Base-by-base conservation (phyloP, 306 rosid species). In the Castanea sativa region DNA sequence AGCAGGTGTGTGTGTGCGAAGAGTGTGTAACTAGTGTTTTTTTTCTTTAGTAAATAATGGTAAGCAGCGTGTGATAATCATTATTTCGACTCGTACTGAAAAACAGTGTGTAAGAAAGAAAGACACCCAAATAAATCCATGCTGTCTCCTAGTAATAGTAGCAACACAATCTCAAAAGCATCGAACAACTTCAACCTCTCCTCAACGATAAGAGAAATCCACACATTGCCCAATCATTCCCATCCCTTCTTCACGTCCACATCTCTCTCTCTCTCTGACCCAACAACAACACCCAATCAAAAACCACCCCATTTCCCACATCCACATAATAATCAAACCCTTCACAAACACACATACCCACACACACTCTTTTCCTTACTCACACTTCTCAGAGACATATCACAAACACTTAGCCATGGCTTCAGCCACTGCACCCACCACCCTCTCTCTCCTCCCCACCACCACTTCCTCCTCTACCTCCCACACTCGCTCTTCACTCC, bases 131-230 rank as follows among this genome's bases (percentile, higher is more conserved):
- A 41, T 8, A 41, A 21, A 6, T 29, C 21, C 57, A 21, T 20
- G 55, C 9, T 18, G 70, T 32, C 0, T 64, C 45, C 45, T 2
- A 8, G 45, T 41, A 41, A 23, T 0, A 32, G 27, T 33, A 18
- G 72, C 6, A 35, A 49, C 3, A 35, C 49, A 55, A 5, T 77
- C 80, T 76, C 70, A 67, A 80, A 85, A 43, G 78, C 55, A 84
- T 85, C 88, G 89, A 81, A 84, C 85, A 82, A 78, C 88, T 77
- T 56, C 83, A 87, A 83, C 99, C 99, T 93, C 97, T 79, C 90
- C 90, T 83, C 90, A 72, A 65, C 83, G 99, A 95, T 96, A 96
- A 96, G 99, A 84, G 83, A 80, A 79, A 81, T 89, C 79, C 60
- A 43, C 59, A 55, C 79, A 76, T 74, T 38, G 74, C 86, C 92